These are phyloP conservation scores for Lyophyllum semitale DNA, from an alignment of 768 basidiomycete species.

Conservation along the genomic window DNA sequence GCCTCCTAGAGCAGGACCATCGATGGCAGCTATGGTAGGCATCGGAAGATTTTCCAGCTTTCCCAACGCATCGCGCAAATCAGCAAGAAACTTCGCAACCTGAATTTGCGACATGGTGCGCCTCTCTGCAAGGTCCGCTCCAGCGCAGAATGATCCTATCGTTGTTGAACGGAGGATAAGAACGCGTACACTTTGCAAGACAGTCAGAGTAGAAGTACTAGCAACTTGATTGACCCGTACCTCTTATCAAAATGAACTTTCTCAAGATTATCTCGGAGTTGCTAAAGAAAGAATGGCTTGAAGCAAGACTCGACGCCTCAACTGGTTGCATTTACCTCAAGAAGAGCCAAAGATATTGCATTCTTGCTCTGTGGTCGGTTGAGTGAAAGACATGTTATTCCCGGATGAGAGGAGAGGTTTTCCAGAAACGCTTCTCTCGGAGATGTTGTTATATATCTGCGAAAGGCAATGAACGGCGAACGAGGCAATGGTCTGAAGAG, in stretches of 20 bases:
- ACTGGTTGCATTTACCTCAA: slow-evolving; percentile 49
- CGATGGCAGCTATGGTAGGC: slow-evolving; percentile 91
- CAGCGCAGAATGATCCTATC: slow-evolving; percentile 84
- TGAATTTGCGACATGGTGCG: slow-evolving; percentile 78
- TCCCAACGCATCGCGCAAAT: slow-evolving; percentile 69
- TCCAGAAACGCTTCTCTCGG: slow-evolving; percentile 49
- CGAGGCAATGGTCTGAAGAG: slow-evolving; percentile 3
- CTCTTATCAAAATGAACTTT: slow-evolving; percentile 66
- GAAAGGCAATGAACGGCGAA: neutral
- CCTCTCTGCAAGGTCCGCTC: slow-evolving; percentile 86
- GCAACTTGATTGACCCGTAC: slow-evolving; percentile 30
- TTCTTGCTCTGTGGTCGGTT: slow-evolving; percentile 86
- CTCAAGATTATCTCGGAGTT: slow-evolving; percentile 71
- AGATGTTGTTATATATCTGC: slow-evolving; percentile 14
- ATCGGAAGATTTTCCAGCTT: slow-evolving; percentile 82
- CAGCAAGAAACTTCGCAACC: slow-evolving; percentile 75
- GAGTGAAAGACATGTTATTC: slow-evolving; percentile 73
- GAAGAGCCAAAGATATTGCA: slow-evolving; percentile 75
- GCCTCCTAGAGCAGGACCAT: slow-evolving; percentile 93
- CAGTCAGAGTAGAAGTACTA: slow-evolving; percentile 3
- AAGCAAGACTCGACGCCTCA: neutral
- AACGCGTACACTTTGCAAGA: slow-evolving; percentile 59
- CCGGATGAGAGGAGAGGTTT: slow-evolving; percentile 53
- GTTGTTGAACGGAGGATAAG: slow-evolving; percentile 84
- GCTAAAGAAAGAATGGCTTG: slow-evolving; percentile 39